Evolutionary conservation across 1,139 yeast genomes (phyloP).

Genomic region (Lodderomyces oxycetoniae): DNA sequence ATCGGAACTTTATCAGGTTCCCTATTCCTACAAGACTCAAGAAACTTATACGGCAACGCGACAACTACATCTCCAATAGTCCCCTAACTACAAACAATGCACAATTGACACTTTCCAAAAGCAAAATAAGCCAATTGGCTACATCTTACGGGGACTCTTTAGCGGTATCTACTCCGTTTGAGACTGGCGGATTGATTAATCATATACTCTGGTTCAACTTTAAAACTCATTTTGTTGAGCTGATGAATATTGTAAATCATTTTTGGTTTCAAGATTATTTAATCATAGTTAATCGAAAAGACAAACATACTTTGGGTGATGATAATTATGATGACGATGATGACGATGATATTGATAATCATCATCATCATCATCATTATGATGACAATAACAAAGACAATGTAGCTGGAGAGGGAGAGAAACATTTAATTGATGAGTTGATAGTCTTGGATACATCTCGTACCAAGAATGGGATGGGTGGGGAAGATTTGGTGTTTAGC

Average conservation of each 20-base stretch:
- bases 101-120: slow-evolving; percentile 22
- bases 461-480: slow-evolving; percentile 36
- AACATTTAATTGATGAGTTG: slow-evolving; percentile 34
- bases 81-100: slow-evolving; percentile 10
- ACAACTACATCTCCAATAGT: slow-evolving; percentile 16
- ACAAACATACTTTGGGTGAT: slow-evolving; percentile 17
- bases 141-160: slow-evolving; percentile 28
- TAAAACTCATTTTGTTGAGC: slow-evolving; percentile 29
- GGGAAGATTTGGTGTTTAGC: slow-evolving; percentile 31
- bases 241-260: slow-evolving; percentile 33
- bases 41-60: slow-evolving; percentile 21
- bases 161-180: slow-evolving; percentile 37
- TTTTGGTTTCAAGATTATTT: slow-evolving; percentile 35
- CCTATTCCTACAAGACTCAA: slow-evolving; percentile 34
- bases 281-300: slow-evolving; percentile 30
- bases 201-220: slow-evolving; percentile 43
- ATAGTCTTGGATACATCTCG: slow-evolving; percentile 31
- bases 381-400: slow-evolving; percentile 13
- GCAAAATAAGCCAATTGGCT: slow-evolving; percentile 26
- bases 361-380: slow-evolving; percentile 13
- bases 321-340: slow-evolving; percentile 15
- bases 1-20: slow-evolving; percentile 20
- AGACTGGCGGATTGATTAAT: slow-evolving; percentile 23
- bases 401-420: too few species aligned
- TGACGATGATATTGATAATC: slow-evolving; percentile 11